Evolutionary conservation across 1,139 yeast genomes (phyloP), one percentile per base, ranked within the genome.

Genomic region (Kodamaea anthophila): DNA sequence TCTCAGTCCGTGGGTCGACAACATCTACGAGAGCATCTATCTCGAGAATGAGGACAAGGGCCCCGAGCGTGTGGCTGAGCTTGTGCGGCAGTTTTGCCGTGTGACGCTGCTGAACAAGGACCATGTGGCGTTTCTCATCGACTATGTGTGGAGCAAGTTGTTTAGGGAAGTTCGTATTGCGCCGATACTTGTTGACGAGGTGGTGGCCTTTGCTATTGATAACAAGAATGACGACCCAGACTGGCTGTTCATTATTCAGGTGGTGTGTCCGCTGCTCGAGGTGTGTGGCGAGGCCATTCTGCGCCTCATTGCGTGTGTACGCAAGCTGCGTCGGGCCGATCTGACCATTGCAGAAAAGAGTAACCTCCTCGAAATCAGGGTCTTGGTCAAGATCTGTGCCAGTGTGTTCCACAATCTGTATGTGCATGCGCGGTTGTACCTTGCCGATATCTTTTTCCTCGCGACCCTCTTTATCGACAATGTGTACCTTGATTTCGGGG

Each of bases 1-100:
- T 46, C 60, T 79, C 9, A 65, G 85, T 1, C 88, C 93, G 2
- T 86, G 95, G 94, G 65, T 83, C n/a, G 70, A 69, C 20, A 82
- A 85, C 43, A 61, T 84, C 16, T 74, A 77, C 45, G 65, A 65
- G 15, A 55, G 74, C 42, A 76, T 84, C 9, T 78, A 66, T 44
- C 47, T 69, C 24, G 63, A 60, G 18, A 72, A 67, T 42, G 75
- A 71, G 18, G 67, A 66, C 21, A 60, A 57, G 36, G 93, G 94
- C 0, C 69, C 75, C 1, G 80, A 74, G 31, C 62, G 73, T 33
- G 70, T 79, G 3, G 71, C 81, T 0, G 75, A 73, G 26, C 55
- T 85, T 8, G 65, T 85, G 20, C 64, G 91, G 27, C 72, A 73
- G 34, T 68, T 84, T 37, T 74, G 86, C 37, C 64, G 70, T 23